Evolutionary conservation across 2,329 filamentous ascomycete species (phyloP).

Genomic region (Epichloe sp.): DNA sequence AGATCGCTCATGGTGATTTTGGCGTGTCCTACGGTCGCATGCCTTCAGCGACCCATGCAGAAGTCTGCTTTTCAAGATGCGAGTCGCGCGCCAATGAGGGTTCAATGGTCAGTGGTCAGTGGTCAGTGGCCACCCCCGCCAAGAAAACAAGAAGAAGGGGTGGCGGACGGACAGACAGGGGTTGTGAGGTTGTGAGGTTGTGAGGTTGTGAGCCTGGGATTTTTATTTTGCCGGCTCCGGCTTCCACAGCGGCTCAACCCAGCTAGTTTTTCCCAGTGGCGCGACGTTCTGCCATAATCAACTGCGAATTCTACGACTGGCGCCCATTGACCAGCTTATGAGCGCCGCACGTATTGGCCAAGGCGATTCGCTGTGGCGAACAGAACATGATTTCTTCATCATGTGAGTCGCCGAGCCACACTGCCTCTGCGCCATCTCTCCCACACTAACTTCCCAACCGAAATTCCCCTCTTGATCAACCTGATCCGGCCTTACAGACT

Average conservation of each 20-base stretch:
- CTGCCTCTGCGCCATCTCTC: neutral
- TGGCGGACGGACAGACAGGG: neutral
- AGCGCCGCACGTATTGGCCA: neutral
- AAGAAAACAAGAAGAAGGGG: too few species aligned
- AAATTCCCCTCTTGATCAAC: slow-evolving; percentile 1
- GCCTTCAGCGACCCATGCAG: slow-evolving; percentile 2
- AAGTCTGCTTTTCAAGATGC: neutral
- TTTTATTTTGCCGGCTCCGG: slow-evolving; percentile 9
- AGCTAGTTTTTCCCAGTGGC: neutral
- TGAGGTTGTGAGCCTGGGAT: slow-evolving; percentile 1
- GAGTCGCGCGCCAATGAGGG: neutral
- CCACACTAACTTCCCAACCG: slow-evolving; percentile 2
- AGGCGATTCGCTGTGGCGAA: neutral
- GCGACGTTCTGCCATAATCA: neutral
- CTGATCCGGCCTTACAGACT: neutral
- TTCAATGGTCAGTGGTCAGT: neutral
- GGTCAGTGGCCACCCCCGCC: neutral
- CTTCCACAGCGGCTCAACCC: neutral
- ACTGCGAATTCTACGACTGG: neutral
- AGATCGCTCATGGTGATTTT: slow-evolving; percentile 68
- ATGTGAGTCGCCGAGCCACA: slow-evolving; percentile 8
- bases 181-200: too few species aligned
- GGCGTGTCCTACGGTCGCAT: slow-evolving; percentile 2
- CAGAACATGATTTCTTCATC: slow-evolving; percentile 10
- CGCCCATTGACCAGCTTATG: neutral